These are phyloP conservation scores for Fraxinus angustifolia DNA, from an alignment of 305 asterid genomes.

Conservation along the genomic window DNA sequence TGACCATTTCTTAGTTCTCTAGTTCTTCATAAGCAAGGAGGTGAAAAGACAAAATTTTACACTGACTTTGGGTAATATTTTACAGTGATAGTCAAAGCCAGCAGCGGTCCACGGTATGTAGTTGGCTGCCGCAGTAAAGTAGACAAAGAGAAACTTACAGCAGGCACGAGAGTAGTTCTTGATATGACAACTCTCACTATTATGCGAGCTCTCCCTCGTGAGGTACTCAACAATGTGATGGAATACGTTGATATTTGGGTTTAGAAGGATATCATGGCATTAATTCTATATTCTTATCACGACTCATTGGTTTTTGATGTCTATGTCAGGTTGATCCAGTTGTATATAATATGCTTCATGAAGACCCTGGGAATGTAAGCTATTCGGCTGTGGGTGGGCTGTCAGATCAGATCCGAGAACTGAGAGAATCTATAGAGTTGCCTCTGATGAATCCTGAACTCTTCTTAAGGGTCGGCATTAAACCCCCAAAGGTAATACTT, in stretches of 20 bases:
- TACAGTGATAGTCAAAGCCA: constrained; percentile 92
- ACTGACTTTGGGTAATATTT: constrained; percentile 14
- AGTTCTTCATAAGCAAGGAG: constrained; percentile 8
- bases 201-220: constrained; percentile 99
- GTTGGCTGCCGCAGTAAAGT: constrained; percentile 98
- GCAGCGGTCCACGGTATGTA: constrained; percentile 97
- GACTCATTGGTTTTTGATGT: constrained; percentile 7
- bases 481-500: constrained; percentile 80
- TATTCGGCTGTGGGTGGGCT: constrained; percentile 98
- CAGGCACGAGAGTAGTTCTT: constrained; percentile 87
- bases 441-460: constrained; percentile 98
- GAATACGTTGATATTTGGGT: constrained; percentile 2
- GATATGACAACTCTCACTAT: constrained; percentile 97
- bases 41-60: not conserved
- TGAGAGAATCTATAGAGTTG: constrained; percentile 88
- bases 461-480: constrained; percentile 85
- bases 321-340: constrained; percentile 86
- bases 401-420: constrained; percentile 89
- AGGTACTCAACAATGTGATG: constrained; percentile 42
- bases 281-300: not conserved
- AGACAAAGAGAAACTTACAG: constrained; percentile 84
- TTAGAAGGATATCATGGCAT: constrained; percentile 12
- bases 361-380: constrained; percentile 95
- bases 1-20: not conserved
- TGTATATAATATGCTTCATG: constrained; percentile 91